Evolutionary conservation across 495 filamentous ascomycete genomes (phyloP), one percentile per base, ranked within the genome.

Genomic region (Hypoxylon cercidicola): DNA sequence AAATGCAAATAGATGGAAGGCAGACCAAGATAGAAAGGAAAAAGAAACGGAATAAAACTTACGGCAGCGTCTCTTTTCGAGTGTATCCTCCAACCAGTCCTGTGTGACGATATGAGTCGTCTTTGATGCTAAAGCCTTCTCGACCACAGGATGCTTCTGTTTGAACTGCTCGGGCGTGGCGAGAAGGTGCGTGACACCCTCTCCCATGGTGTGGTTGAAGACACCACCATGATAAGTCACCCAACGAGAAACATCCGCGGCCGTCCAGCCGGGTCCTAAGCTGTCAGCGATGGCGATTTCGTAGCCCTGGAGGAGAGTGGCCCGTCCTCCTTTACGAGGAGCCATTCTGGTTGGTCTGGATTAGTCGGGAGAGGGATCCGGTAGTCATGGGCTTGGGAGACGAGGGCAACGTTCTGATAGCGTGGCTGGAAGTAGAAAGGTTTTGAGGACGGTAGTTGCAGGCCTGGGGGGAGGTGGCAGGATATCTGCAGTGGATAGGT

Each of bases 1-100:
- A n/a, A n/a, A n/a, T n/a, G n/a, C n/a, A n/a, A n/a, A n/a, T n/a
- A n/a, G n/a, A n/a, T n/a, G n/a, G n/a, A n/a, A n/a, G n/a, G n/a
- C n/a, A n/a, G n/a, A n/a, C n/a, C n/a, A n/a, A n/a, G n/a, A n/a
- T n/a, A n/a, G n/a, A n/a, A n/a, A 15, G 11, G 16, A 10, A 15
- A 19, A 34, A 34, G 11, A 0, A 30, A 21, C 9, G 8, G 25
- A 41, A 37, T n/a, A 4, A 57, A 35, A 59, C 53, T 64, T 32
- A 57, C 53, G 10, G 7, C 7, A 32, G 9, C 44, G n/a, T 28
- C 47, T 55, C 50, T 53, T 30, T 16, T 9, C 32, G 10, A 74
- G 66, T 1, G 71, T 77, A 16, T 77, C 75, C 45, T 79, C 76
- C 16, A 81, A 70, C 78, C 78, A 80, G 64, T 79, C 77, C 9